Conservation (phyloP, 345 rosid species). For the Pugionium cornutum region DNA sequence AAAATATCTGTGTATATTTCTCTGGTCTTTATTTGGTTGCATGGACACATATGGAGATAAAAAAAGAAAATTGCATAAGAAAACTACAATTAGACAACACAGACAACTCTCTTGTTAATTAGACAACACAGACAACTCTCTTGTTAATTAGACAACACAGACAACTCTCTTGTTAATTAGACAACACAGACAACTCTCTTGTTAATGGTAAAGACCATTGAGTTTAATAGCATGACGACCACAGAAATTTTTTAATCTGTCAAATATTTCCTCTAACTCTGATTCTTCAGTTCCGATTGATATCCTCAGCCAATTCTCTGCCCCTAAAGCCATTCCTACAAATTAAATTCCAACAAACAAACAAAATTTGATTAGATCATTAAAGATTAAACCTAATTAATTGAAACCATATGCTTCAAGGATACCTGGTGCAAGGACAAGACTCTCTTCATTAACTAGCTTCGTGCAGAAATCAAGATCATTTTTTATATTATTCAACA, state of each 20-base stretch:
- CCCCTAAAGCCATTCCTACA: constrained; percentile 51
- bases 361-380: too few relatives aligned
- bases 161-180: too few relatives aligned
- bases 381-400: not conserved
- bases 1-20: too few relatives aligned
- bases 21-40: not conserved
- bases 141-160: too few relatives aligned
- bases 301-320: constrained; percentile 60
- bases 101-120: not conserved
- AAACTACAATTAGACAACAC: not conserved
- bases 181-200: not conserved
- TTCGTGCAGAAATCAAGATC: constrained; percentile 56
- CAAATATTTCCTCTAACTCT: constrained; percentile 51
- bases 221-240: constrained; percentile 38
- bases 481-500: constrained; percentile 51
- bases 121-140: not conserved
- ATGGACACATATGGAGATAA: not conserved
- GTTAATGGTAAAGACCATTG: not conserved
- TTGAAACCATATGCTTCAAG: not conserved
- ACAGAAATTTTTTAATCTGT: constrained; percentile 52
- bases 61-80: not conserved
- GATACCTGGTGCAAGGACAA: constrained; percentile 58
- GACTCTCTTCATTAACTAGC: constrained; percentile 59
- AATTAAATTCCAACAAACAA: not conserved
- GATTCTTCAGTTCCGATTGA: constrained; percentile 50